Percentiles rank a stretch among this genome's conserved stretches.
These are phyloP conservation scores for Suillus occidentalis DNA, from an alignment of 768 basidiomycete species.

Conservation along the genomic window DNA sequence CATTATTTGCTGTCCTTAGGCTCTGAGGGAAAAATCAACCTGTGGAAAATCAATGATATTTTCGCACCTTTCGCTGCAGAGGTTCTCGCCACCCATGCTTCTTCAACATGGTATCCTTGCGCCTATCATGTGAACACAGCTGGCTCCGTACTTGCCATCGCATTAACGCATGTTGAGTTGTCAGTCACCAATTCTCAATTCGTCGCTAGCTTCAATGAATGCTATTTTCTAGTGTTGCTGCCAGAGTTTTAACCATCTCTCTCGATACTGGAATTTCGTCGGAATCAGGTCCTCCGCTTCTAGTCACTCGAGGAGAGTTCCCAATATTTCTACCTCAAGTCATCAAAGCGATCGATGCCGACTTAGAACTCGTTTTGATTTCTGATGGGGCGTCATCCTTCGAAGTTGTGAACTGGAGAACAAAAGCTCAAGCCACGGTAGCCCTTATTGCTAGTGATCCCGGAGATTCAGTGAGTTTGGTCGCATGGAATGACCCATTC, in stretches of 20 bases:
- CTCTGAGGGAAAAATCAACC: conserved; percentile 4
- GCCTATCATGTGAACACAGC: neutral
- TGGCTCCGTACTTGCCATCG: conserved; percentile 19
- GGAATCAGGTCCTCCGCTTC: neutral
- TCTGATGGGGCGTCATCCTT: conserved; percentile 29
- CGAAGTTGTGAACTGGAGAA: conserved; percentile 41
- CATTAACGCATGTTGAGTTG: conserved; percentile 12
- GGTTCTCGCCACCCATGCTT: neutral
- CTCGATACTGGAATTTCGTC: neutral
- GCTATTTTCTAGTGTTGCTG: conserved; percentile 3
- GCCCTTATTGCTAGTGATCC: conserved; percentile 23
- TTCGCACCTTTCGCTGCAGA: neutral
- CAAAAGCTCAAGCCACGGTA: conserved; percentile 22
- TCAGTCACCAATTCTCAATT: conserved; percentile 6
- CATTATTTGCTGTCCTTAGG: conserved; percentile 22
- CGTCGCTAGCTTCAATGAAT: neutral
- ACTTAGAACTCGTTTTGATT: conserved; percentile 32
- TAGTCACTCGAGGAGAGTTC: conserved; percentile 16
- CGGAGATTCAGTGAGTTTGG: conserved; percentile 34
- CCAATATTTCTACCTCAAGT: conserved; percentile 16
- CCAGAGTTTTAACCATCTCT: conserved; percentile 3
- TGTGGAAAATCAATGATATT: conserved; percentile 18
- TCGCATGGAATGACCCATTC: neutral
- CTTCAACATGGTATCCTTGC: conserved; percentile 5
- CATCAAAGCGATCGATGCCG: conserved; percentile 38